Evolutionary conservation across 2,329 filamentous ascomycete genomes (phyloP).

Genomic region (Aspergillus hiratsukae): DNA sequence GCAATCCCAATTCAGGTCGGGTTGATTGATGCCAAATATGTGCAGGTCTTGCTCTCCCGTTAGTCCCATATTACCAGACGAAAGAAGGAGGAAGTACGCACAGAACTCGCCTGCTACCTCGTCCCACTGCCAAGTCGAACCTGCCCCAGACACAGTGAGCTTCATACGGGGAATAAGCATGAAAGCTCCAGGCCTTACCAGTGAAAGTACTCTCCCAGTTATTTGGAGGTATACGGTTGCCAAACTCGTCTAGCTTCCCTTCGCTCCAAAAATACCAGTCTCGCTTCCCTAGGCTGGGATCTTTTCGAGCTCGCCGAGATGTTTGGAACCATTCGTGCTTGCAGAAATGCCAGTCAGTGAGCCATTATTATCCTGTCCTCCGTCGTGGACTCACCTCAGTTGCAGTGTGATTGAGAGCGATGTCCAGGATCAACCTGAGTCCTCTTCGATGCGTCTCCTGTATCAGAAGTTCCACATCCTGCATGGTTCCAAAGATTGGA

Average conservation of each 20-base stretch:
- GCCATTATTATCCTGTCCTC: conserved; percentile 49
- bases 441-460: conserved; percentile 39
- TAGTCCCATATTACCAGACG: not conserved
- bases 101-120: conserved; percentile 63
- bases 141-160: conserved; percentile 1
- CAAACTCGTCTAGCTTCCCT: conserved; percentile 47
- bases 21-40: conserved; percentile 29
- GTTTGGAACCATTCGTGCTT: conserved; percentile 65
- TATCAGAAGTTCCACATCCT: conserved; percentile 45
- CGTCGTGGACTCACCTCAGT: conserved; percentile 14
- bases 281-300: conserved; percentile 53
- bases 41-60: conserved; percentile 8
- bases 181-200: conserved; percentile 14
- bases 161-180: not conserved
- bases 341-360: conserved; percentile 20
- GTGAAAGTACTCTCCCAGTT: conserved; percentile 58
- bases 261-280: conserved; percentile 60
- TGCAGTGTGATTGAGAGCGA: conserved; percentile 45
- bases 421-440: conserved; percentile 49
- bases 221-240: conserved; percentile 62
- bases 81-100: not conserved
- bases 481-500: conserved; percentile 43
- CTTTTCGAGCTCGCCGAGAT: conserved; percentile 53
- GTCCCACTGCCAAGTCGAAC: conserved; percentile 52
- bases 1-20: conserved; percentile 76